phyloP scores from a whole-genome alignment of 2,329 filamentous ascomycete genomes.

The Didymella lethalis region DNA sequence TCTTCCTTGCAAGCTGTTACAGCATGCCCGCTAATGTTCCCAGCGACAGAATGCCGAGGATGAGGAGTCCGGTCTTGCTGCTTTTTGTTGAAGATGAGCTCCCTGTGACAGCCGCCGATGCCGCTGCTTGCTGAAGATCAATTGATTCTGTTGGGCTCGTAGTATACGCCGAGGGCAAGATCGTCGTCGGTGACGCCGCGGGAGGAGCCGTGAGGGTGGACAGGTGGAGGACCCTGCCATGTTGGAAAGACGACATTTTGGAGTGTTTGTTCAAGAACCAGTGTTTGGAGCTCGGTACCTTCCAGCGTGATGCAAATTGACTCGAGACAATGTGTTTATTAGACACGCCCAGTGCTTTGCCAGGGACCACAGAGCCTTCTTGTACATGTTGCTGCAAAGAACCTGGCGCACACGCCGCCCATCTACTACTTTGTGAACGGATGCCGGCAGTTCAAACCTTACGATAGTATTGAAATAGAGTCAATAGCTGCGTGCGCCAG shows the following conservation, averaged over 20 bases:
- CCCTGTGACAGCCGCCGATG: background rate
- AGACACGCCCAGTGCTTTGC: too few species aligned
- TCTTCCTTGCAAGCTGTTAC: background rate
- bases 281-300: background rate
- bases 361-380: background rate
- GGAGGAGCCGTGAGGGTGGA: background rate
- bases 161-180: background rate
- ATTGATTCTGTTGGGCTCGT: background rate
- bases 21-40: background rate
- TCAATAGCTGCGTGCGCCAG: background rate
- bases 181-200: background rate
- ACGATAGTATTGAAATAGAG: background rate
- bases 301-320: too few species aligned
- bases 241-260: background rate
- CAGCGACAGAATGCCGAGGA: background rate
- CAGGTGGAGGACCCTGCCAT: constrained; percentile 1
- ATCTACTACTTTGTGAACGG: background rate
- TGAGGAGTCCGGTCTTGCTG: background rate
- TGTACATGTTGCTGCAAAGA: background rate
- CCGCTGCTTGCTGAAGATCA: background rate
- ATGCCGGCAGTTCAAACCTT: background rate
- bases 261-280: too few species aligned
- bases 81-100: background rate
- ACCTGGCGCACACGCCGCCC: background rate
- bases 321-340: too few species aligned